These are phyloP conservation scores for Nepenthes alata DNA, from an alignment of 179 eudicot genomes.

Conservation along the genomic window DNA sequence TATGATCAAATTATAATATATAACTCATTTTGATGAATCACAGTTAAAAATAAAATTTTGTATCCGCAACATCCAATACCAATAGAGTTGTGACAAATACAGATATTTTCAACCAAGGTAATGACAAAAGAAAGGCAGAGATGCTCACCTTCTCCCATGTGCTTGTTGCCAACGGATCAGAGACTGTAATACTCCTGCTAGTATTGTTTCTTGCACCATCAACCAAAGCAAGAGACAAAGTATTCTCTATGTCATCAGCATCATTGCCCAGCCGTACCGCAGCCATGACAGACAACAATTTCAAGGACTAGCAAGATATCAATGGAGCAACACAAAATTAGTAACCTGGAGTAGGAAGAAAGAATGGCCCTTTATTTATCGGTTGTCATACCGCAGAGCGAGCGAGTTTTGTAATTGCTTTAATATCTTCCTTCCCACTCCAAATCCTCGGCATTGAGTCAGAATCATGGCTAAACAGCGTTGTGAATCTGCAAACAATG, in stretches of 20 bases:
- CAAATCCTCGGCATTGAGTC: slow-evolving; percentile 97
- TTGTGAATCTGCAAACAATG: slow-evolving; percentile 41
- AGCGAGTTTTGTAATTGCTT: slow-evolving; percentile 74
- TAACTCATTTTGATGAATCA: too few relatives aligned
- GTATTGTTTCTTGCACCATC: slow-evolving; percentile 32
- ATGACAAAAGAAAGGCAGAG: neutral
- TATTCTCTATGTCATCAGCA: slow-evolving; percentile 59
- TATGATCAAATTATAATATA: too few relatives aligned
- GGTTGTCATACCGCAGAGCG: slow-evolving; percentile 60
- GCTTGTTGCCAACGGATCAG: slow-evolving; percentile 89
- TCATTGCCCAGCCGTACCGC: slow-evolving; percentile 78
- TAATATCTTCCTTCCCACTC: slow-evolving; percentile 90
- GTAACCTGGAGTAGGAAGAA: neutral
- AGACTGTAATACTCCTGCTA: slow-evolving; percentile 29
- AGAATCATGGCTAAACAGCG: slow-evolving; percentile 70
- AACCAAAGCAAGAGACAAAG: slow-evolving; percentile 55
- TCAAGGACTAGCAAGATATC: slow-evolving; percentile 29
- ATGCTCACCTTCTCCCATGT: slow-evolving; percentile 75
- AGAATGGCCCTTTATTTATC: neutral
- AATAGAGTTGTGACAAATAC: too few relatives aligned
- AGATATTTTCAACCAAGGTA: too few relatives aligned
- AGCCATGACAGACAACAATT: slow-evolving; percentile 77
- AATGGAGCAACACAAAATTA: neutral
- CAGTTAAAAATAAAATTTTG: too few relatives aligned
- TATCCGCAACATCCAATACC: too few relatives aligned